Evolutionary conservation across 1,284 basidiomycete species (phyloP).

Genomic region (Cutaneotrichosporon spelunceum): DNA sequence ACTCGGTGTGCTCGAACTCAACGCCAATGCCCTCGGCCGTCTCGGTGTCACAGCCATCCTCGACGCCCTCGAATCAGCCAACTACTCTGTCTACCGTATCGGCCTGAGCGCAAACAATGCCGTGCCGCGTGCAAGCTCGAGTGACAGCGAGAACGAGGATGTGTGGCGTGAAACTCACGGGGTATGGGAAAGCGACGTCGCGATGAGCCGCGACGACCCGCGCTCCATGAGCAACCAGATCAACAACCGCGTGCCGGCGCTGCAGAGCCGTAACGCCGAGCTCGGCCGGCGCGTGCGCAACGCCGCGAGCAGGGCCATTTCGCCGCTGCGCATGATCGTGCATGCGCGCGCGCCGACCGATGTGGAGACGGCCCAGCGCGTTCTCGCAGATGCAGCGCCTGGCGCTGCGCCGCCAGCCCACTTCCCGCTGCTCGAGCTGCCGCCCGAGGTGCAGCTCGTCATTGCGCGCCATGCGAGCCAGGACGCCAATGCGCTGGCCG

Average conservation of each 20-base stretch:
- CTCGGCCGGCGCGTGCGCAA: conserved; percentile 31
- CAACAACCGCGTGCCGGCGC: conserved; percentile 28
- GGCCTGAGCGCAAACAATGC: conserved; percentile 34
- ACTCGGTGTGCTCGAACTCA: conserved; percentile 37
- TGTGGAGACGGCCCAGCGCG: conserved; percentile 25
- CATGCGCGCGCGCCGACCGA: conserved; percentile 28
- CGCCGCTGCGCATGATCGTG: conserved; percentile 39
- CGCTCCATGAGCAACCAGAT: conserved; percentile 25
- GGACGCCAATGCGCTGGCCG: conserved; percentile 38
- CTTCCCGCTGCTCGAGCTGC: conserved; percentile 42
- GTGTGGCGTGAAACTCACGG: conserved; percentile 6
- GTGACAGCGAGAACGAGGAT: conserved; percentile 10
- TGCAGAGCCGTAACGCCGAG: conserved; percentile 40
- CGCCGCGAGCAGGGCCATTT: conserved; percentile 29
- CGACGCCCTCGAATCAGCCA: conserved; percentile 34
- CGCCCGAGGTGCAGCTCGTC: conserved; percentile 37
- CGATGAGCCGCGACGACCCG: conserved; percentile 14
- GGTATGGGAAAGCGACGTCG: conserved; percentile 17
- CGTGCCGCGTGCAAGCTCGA: neutral
- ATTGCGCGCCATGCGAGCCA: conserved; percentile 35
- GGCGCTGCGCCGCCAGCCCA: neutral
- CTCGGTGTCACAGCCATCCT: conserved; percentile 34
- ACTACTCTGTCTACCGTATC: conserved; percentile 34
- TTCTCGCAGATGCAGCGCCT: conserved; percentile 22
- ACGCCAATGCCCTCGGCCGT: conserved; percentile 40